Evolutionary conservation across 441 rosid genomes (phyloP), one percentile per base, ranked within the genome.

Genomic region (Iberis amara): DNA sequence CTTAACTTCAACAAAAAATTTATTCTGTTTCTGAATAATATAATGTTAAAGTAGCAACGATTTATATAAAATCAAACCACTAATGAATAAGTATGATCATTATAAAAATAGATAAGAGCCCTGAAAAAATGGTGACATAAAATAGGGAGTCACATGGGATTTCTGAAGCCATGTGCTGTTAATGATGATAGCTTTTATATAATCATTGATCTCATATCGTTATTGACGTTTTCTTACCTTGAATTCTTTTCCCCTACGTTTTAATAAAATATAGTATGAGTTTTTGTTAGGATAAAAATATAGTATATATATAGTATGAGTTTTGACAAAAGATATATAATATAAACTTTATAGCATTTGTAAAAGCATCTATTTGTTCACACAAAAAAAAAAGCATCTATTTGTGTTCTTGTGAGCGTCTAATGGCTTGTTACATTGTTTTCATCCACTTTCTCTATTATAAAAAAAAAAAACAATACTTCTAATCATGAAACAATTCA

Each of bases 91-190:
- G 7, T 31, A 31, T 31, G 39, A 44, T 50, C 52, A 48, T 53
- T 35, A 41, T 60, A 37, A 39, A 33, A 6, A 39, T 59, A 57
- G 55, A 66, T 59, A 59, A 53, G 66, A 59, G 56, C 43, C 54
- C 56, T 59, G 56, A 59, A 24, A 21, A 59, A n/a, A 39, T 59
- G 65, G 61, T 52, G 65, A 65, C 61, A 59, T 10, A 39, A 48
- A 47, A 52, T 35, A 45, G 33, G 12, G 52, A 48, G 18, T 59
- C 66, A 66, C 71, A 66, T 66, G 71, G 73, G 74, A 62, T 52
- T 53, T 46, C 59, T 47, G 71, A 58, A 47, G 47, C 70, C 70
- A 65, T 65, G 70, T 59, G 58, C 42, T 65, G 64, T 52, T 58
- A 55, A 61, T 59, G 9, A 62, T 62, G 15, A 45, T 68, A 52